Conservation (phyloP, 2,329 filamentous ascomycete genomes). For the Diplodia sapinea region DNA sequence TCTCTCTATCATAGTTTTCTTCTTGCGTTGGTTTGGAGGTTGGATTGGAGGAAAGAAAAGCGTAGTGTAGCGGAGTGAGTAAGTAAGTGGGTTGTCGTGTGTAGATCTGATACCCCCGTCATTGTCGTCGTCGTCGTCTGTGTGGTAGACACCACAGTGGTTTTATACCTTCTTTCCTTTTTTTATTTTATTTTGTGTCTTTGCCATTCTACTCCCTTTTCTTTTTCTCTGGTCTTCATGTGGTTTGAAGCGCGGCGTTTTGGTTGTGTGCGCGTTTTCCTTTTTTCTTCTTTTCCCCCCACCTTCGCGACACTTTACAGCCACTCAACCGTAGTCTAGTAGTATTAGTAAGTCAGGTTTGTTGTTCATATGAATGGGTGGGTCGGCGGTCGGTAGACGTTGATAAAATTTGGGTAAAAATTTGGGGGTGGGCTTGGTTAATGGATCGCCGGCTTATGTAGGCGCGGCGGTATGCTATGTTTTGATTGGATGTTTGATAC, state of each 20-base stretch:
- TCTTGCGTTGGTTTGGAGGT: background rate
- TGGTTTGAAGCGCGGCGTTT: slow-evolving; percentile 2
- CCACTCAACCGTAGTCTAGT: background rate
- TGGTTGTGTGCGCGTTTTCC: background rate
- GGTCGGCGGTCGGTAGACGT: background rate
- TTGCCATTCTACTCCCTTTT: background rate
- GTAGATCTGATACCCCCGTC: background rate
- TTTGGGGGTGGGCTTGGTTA: background rate
- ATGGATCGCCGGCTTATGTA: background rate
- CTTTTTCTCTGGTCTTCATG: background rate
- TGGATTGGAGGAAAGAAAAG: background rate
- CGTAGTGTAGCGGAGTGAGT: background rate
- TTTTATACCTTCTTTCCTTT: background rate
- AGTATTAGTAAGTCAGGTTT: background rate
- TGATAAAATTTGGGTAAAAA: background rate
- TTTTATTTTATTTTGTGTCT: background rate
- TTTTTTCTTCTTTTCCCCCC: background rate
- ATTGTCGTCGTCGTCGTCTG: background rate
- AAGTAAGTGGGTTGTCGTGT: background rate
- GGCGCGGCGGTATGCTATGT: background rate
- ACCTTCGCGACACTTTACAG: background rate
- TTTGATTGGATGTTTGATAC: background rate
- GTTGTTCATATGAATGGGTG: background rate
- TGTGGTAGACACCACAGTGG: background rate
- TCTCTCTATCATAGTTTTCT: background rate